phyloP scores from a whole-genome alignment of 306 rosid genomes.

The Myrica gale region DNA sequence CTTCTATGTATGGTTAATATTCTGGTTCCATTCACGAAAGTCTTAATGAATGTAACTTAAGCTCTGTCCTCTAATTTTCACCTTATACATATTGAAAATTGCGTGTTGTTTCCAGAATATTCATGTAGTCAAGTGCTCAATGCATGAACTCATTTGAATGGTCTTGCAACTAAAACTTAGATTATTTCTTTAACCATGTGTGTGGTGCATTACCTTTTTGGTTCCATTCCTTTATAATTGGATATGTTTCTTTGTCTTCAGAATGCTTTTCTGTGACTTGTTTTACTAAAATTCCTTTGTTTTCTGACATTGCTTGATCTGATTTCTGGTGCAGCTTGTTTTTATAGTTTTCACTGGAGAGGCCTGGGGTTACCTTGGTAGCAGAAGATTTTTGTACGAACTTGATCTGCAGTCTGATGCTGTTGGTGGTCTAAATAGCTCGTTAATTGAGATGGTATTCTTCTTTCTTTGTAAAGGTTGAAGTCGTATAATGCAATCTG shows the following conservation, averaged over 20 bases:
- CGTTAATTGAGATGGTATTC: conserved; percentile 71
- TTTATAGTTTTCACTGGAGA: conserved; percentile 88
- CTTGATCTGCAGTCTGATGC: conserved; percentile 83
- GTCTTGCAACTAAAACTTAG: background rate
- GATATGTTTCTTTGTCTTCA: background rate
- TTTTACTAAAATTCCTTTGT: background rate
- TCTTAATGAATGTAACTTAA: background rate
- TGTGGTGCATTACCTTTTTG: background rate
- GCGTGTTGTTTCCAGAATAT: background rate
- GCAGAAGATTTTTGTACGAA: conserved; percentile 83
- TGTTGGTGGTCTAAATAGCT: conserved; percentile 68
- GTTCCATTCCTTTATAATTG: background rate
- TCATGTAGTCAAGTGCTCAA: background rate
- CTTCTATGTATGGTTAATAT: background rate
- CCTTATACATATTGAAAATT: background rate
- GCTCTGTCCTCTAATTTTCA: background rate
- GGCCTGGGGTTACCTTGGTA: conserved; percentile 96
- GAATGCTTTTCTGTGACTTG: background rate
- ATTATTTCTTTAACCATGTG: background rate
- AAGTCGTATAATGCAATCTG: conserved; percentile 20
- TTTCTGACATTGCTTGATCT: conserved; percentile 40
- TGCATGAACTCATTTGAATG: background rate
- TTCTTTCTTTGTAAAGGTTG: conserved; percentile 23
- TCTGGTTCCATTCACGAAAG: too few species aligned
- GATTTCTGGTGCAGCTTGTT: conserved; percentile 66